phyloP scores from a whole-genome alignment of 805 yeast species.

The Dipodascopsis tothii region DNA sequence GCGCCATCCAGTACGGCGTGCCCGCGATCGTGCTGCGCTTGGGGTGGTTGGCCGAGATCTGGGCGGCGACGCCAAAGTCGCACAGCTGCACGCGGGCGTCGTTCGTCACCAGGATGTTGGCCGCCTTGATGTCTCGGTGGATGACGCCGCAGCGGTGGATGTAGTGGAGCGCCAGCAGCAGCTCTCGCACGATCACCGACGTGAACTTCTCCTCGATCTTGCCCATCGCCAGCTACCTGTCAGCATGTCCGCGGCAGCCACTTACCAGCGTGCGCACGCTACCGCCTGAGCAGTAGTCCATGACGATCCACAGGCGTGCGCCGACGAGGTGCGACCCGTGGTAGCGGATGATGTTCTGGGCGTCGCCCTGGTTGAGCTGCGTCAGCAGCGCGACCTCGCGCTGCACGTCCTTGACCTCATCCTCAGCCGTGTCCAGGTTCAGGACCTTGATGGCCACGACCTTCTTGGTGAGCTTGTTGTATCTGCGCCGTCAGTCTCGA shows the following conservation, averaged over 20 bases:
- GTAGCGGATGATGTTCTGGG: constrained; percentile 89
- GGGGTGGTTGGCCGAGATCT: constrained; percentile 61
- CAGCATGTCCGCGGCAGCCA: constrained; percentile 4
- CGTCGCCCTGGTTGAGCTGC: constrained; percentile 56
- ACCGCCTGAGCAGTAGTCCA: constrained; percentile 98
- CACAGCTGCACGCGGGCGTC: constrained; percentile 87
- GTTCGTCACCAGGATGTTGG: constrained; percentile 80
- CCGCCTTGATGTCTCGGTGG: constrained; percentile 94
- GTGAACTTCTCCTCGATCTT: constrained; percentile 75
- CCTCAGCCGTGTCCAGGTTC: constrained; percentile 85
- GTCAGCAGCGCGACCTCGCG: constrained; percentile 82
- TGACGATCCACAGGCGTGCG: constrained; percentile 90
- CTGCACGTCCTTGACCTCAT: constrained; percentile 91
- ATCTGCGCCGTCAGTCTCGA: constrained; percentile 1
- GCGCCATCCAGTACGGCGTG: constrained; percentile 53
- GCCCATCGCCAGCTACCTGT: constrained; percentile 38
- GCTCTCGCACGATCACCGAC: constrained; percentile 77
- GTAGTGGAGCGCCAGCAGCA: constrained; percentile 64
- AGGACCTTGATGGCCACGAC: constrained; percentile 89
- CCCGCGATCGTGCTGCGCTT: constrained; percentile 89
- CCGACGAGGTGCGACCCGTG: constrained; percentile 82
- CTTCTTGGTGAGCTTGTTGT: constrained; percentile 47
- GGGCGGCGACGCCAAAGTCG: constrained; percentile 98
- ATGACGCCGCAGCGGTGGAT: constrained; percentile 88
- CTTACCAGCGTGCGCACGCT: constrained; percentile 64